Percentiles rank a stretch among this genome's conserved stretches.
phyloP scores from a whole-genome alignment of 371 early-diverging fungal species.

The Quaeritorhiza haematococci region DNA sequence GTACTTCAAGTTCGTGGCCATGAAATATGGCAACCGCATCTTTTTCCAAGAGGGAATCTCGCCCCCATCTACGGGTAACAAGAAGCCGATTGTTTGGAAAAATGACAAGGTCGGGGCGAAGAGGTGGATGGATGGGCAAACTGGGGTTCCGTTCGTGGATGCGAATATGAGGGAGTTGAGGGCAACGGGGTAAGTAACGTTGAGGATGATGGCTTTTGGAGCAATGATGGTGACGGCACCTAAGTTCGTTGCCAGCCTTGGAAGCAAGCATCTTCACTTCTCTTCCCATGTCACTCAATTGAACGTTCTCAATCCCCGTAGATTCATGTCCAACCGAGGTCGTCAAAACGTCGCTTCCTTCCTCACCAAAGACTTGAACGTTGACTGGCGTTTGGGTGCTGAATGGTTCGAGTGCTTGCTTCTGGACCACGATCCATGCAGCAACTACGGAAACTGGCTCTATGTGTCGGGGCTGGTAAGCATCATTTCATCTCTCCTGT shows the following conservation, averaged over 20 bases:
- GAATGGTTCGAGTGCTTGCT: conserved; percentile 40
- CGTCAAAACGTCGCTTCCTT: conserved; percentile 47
- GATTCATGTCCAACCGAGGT: conserved; percentile 38
- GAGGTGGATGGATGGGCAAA: conserved; percentile 31
- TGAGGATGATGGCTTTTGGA: too few species aligned
- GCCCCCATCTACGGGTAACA: background rate
- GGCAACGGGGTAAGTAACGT: conserved; percentile 26
- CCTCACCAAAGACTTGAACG: conserved; percentile 30
- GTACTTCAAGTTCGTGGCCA: conserved; percentile 27
- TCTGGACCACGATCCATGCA: conserved; percentile 39
- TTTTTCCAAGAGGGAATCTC: conserved; percentile 5
- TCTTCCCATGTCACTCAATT: background rate
- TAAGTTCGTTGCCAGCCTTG: too few species aligned
- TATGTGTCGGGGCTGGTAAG: conserved; percentile 30
- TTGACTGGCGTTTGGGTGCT: conserved; percentile 43
- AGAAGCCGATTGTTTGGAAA: conserved; percentile 24
- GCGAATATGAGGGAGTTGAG: conserved; percentile 40
- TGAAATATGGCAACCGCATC: conserved; percentile 11
- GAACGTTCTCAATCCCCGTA: background rate
- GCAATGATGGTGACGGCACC: too few species aligned
- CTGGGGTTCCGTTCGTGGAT: conserved; percentile 44
- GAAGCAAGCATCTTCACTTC: too few species aligned
- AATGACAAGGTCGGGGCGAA: conserved; percentile 8
- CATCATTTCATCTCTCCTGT: too few species aligned
- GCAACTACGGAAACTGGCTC: conserved; percentile 50